Evolutionary conservation across 352 stramenopile species (phyloP).

Genomic region (Blastocystis sp.): DNA sequence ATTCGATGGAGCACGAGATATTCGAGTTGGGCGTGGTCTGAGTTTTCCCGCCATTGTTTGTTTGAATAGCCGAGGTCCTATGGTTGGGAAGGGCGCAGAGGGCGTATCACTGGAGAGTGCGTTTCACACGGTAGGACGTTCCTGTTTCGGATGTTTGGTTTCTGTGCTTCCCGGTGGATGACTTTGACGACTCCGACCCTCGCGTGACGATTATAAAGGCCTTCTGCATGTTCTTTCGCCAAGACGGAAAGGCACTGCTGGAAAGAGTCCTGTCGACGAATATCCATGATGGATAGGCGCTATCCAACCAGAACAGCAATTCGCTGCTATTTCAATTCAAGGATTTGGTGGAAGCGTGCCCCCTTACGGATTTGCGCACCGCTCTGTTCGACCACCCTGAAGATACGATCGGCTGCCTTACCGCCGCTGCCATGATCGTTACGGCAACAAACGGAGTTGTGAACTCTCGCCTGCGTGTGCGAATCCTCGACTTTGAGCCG

Average conservation of each 20-base stretch:
- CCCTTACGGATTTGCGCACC: conserved; percentile 44
- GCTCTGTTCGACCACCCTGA: conserved; percentile 67
- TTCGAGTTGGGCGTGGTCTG: conserved; percentile 1
- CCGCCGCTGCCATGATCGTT: conserved; percentile 64
- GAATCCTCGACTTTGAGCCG: conserved; percentile 77
- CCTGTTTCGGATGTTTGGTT: conserved; percentile 69
- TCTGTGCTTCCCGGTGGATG: conserved; percentile 57
- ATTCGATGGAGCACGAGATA: conserved; percentile 3
- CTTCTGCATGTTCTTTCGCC: conserved; percentile 59
- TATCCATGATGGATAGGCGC: neutral
- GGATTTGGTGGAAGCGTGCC: conserved; percentile 42
- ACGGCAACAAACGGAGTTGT: conserved; percentile 67
- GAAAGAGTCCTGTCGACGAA: neutral
- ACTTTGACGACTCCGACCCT: conserved; percentile 64
- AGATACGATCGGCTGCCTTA: conserved; percentile 66
- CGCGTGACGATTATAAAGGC: conserved; percentile 68
- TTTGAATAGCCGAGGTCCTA: neutral
- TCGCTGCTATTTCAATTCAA: conserved; percentile 33
- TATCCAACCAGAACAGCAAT: neutral
- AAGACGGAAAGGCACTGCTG: conserved; percentile 37
- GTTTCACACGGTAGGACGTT: conserved; percentile 11
- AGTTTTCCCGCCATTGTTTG: neutral
- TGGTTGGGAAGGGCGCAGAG: neutral
- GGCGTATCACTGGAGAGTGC: neutral
- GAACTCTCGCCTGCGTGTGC: conserved; percentile 64